Evolutionary conservation across 2,329 filamentous ascomycete species (phyloP), one percentile per base, ranked within the genome.

Genomic region (Arachnopeziza araneosa): DNA sequence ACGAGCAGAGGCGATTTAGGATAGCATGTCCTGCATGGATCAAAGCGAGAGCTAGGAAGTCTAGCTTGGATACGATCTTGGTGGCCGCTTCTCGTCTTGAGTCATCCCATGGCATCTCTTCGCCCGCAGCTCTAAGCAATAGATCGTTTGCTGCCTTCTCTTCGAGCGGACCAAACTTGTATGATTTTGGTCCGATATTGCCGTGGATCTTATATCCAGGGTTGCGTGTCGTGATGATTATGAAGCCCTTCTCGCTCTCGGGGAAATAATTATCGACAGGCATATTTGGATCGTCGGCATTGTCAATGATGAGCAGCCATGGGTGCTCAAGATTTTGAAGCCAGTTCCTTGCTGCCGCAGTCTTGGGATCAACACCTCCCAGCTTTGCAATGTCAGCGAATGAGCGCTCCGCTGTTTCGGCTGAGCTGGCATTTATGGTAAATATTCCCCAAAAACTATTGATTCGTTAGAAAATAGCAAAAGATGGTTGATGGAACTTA

Each of bases 211-310:
- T 70, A 23, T 63, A 62, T 9, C 64, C 65, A 1, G 68, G 72
- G 52, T 75, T 73, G 26, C 73, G 64, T 19, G 72, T 75, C 0
- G 75, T 77, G 2, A 77, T 63, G 10, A 76, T 59, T 23, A 75
- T 70, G 59, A 64, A 6, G 71, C 75, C 62, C 56, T 60, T 10
- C 67, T 63, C 4, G 69, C 70, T 9, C 58, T 52, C 2, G 69
- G 72, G 54, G 73, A 54, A 58, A 69, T 71, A 36, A 30, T 9
- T 30, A 4, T 30, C 26, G 9, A 30, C 26, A 9, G 26, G 26
- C 5, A 30, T 30, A 30, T 30, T 30, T 30, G 26, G 26, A 30
- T 30, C 26, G 64, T 75, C 72, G 53, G 73, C 65, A 58, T 75
- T 74, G 66, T 75, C 73, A 36, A 72, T 66, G 22, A 75, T 61